These are phyloP conservation scores for Aphanocladium album DNA, from an alignment of 2,329 filamentous ascomycete species.

Conservation along the genomic window DNA sequence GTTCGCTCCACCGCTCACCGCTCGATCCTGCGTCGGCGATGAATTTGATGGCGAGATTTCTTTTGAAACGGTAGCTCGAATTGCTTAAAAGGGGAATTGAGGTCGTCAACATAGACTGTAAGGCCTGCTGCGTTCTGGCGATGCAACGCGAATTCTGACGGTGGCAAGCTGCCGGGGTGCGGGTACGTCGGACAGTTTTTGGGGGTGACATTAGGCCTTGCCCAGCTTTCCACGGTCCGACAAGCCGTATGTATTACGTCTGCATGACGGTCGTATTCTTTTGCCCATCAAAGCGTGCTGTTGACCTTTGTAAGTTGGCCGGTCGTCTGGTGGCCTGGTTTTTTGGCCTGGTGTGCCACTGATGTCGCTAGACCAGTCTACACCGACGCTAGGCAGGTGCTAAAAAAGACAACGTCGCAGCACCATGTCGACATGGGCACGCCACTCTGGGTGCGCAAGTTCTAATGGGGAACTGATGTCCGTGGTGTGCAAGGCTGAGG, in stretches of 20 bases:
- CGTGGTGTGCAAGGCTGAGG: conserved; percentile 10
- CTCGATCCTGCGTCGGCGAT: conserved; percentile 12
- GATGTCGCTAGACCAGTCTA: neutral
- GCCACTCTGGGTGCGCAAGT: neutral
- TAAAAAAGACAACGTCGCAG: neutral
- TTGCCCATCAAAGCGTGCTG: too few relatives aligned
- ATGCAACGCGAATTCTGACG: neutral
- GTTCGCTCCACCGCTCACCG: conserved; percentile 9
- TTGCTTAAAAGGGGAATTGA: neutral
- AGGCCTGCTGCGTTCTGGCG: neutral
- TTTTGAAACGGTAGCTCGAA: neutral
- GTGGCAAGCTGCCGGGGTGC: neutral
- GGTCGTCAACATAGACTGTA: neutral
- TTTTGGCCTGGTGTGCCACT: too few relatives aligned
- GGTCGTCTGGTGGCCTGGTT: too few relatives aligned
- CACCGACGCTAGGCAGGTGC: neutral
- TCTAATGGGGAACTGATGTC: conserved; percentile 6
- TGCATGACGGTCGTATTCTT: neutral
- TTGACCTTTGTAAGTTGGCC: neutral
- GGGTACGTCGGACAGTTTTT: neutral
- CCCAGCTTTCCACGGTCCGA: neutral
- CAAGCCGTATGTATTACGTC: neutral
- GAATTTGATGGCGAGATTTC: conserved; percentile 1
- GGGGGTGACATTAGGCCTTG: neutral
- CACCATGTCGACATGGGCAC: neutral